Percentiles rank a stretch among this genome's conserved stretches.
phyloP scores from a whole-genome alignment of 108 stramenopile genomes.

The Cyclotella baltica region DNA sequence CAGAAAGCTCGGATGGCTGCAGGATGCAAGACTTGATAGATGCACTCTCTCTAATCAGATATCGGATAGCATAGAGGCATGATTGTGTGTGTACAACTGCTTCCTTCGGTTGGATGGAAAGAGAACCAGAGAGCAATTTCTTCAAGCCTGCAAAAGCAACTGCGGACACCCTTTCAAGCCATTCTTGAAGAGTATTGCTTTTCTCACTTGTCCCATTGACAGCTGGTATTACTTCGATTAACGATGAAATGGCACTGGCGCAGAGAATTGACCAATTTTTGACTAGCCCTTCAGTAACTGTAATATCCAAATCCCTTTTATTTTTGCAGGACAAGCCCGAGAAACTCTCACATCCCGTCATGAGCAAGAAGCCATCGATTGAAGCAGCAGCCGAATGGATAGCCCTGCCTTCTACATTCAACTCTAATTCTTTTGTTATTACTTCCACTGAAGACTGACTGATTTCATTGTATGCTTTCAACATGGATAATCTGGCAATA shows the following conservation, averaged over 20 bases:
- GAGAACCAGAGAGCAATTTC: slow-evolving; percentile 20
- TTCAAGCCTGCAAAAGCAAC: slow-evolving; percentile 57
- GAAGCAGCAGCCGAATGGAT: slow-evolving; percentile 70
- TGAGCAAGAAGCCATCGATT: slow-evolving; percentile 72
- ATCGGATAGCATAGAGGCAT: slow-evolving; percentile 31
- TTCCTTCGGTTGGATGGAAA: background rate
- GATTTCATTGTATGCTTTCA: slow-evolving; percentile 33
- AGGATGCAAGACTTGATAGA: slow-evolving; percentile 4
- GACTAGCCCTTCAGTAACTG: slow-evolving; percentile 27
- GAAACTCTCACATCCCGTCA: background rate
- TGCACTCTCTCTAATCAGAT: slow-evolving; percentile 23
- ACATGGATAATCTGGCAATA: slow-evolving; percentile 50
- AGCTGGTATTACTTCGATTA: slow-evolving; percentile 37
- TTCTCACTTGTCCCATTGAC: slow-evolving; percentile 23
- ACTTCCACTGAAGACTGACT: slow-evolving; percentile 38
- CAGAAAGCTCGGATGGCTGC: slow-evolving; percentile 17
- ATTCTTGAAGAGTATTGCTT: slow-evolving; percentile 35
- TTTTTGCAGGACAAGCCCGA: slow-evolving; percentile 53
- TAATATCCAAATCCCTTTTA: slow-evolving; percentile 40
- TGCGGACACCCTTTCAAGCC: slow-evolving; percentile 62
- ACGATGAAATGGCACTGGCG: slow-evolving; percentile 41
- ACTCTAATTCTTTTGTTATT: slow-evolving; percentile 33
- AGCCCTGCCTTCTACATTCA: slow-evolving; percentile 51
- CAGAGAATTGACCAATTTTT: slow-evolving; percentile 61
- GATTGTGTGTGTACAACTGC: slow-evolving; percentile 16